phyloP scores from a whole-genome alignment of 805 yeast genomes.

The Sugiyamaella americana region DNA sequence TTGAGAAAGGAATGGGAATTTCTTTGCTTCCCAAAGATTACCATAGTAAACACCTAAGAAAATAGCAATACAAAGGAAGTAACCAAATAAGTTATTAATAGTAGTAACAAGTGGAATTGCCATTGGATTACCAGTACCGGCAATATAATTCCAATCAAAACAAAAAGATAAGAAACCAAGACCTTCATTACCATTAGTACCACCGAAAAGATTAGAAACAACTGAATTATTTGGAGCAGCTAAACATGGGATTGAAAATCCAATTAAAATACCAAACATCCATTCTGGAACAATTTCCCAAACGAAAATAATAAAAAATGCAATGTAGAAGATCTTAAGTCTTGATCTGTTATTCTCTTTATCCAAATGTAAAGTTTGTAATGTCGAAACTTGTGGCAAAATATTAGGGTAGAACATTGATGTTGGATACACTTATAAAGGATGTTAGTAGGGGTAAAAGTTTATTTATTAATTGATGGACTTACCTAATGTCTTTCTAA shows the following conservation, averaged over 20 bases:
- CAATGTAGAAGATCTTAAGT: constrained; percentile 22
- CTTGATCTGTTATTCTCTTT: constrained; percentile 19
- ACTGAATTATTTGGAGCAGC: constrained; percentile 26
- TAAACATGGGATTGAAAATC: constrained; percentile 29
- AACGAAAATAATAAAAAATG: constrained; percentile 22
- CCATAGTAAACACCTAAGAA: constrained; percentile 31
- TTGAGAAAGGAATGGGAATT: constrained; percentile 34
- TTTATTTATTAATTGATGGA: too few species aligned
- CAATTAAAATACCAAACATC: constrained; percentile 29
- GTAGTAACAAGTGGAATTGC: constrained; percentile 29
- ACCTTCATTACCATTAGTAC: constrained; percentile 33
- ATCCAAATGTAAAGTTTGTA: constrained; percentile 41
- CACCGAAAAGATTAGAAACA: constrained; percentile 32
- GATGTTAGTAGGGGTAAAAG: too few species aligned
- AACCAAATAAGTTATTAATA: constrained; percentile 29
- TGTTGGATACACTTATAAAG: constrained; percentile 59
- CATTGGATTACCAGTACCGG: constrained; percentile 29
- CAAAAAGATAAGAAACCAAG: constrained; percentile 29
- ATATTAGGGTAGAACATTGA: constrained; percentile 60
- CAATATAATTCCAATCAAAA: constrained; percentile 33
- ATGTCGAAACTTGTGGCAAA: constrained; percentile 51
- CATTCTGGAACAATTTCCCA: constrained; percentile 33
- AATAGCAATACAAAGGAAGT: constrained; percentile 22
- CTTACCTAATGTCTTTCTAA: constrained; percentile 50
- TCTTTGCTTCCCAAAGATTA: constrained; percentile 30